A percentile compares a stretch with the other conserved stretches of the same genome.
These are phyloP conservation scores for Colletotrichum kahawae DNA, from an alignment of 2,329 filamentous ascomycete genomes.

Conservation along the genomic window DNA sequence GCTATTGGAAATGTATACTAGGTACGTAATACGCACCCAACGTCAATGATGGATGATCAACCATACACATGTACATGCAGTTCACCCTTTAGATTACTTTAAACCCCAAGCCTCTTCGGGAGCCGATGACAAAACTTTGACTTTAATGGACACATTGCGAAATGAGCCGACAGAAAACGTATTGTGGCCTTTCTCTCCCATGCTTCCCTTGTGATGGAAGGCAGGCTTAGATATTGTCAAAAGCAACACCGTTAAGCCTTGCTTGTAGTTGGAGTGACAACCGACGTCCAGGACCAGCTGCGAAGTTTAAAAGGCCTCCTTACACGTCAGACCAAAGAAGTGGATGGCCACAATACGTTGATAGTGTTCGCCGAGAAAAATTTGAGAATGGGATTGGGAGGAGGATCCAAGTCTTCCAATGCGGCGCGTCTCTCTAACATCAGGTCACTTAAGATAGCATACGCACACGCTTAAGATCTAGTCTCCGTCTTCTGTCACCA, in stretches of 20 bases:
- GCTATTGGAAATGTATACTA: background rate
- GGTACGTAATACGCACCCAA: rapidly evolving
- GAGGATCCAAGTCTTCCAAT: too few relatives aligned
- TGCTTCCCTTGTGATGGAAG: background rate
- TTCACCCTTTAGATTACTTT: background rate
- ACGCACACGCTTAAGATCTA: too few relatives aligned
- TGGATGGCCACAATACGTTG: too few relatives aligned
- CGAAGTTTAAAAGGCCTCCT: background rate
- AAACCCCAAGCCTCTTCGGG: background rate
- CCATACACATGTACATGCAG: background rate
- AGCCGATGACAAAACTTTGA: too few relatives aligned
- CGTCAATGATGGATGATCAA: background rate
- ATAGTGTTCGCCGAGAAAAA: too few relatives aligned
- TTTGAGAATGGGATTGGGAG: too few relatives aligned
- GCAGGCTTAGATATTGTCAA: background rate
- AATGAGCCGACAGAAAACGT: too few relatives aligned
- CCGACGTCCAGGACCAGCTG: background rate
- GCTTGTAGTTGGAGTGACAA: background rate
- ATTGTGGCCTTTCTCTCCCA: background rate
- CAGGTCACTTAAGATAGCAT: too few relatives aligned
- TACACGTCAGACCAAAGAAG: background rate
- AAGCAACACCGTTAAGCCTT: too few relatives aligned
- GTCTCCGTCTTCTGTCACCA: too few relatives aligned
- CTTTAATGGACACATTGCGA: too few relatives aligned
- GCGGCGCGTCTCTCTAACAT: too few relatives aligned